Base-by-base conservation (phyloP, 768 basidiomycete species). In the Hebeloma cylindrosporum region DNA sequence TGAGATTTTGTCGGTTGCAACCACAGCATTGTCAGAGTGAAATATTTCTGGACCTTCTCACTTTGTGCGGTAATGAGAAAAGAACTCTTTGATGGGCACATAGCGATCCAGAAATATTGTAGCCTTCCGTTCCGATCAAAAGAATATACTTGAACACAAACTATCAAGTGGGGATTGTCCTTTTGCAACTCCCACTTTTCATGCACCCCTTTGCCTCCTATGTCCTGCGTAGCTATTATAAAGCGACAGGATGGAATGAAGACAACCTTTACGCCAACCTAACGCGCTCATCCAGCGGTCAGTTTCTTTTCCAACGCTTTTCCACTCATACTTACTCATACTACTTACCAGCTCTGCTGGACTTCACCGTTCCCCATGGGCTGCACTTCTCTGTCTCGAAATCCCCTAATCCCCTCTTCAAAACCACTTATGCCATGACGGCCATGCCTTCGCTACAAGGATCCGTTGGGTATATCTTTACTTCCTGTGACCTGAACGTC, bases 201-300 rank as follows among this genome's bases (percentile, higher is more conserved):
- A 90, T 92, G 90, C 86, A 90, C 67, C 86, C 90, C 5, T 92
- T 92, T 58, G 84, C 89, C 28, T 79, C 88, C 10, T 90, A 92
- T 69, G 85, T 97, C 45, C 73, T 97, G 27, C 85, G 87, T 51
- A 85, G 77, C 63, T 97, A 95, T 66, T 93, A 92, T 72, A 78
- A 80, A 53, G 83, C 82, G n/a, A 96, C 92, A 23, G 89, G 91
- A 50, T 98, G 95, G 95, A 93, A 93, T 57, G 91, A 95, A 61
- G 94, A 97, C 66, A 95, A 95, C 58, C 73, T 95, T 16, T 97
- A 91, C 59, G 81, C 87, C 2, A 91, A 94, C 53, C 57, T 98
- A 32, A 96, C 92, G 1, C 81, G 90, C 43, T 88, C 92, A 26
- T 95, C 93, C 1, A 84, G 79, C 68, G 88, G 93, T 95, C 25